Base-by-base conservation (phyloP, 495 filamentous ascomycete genomes). In the Acidiella bohemica region DNA sequence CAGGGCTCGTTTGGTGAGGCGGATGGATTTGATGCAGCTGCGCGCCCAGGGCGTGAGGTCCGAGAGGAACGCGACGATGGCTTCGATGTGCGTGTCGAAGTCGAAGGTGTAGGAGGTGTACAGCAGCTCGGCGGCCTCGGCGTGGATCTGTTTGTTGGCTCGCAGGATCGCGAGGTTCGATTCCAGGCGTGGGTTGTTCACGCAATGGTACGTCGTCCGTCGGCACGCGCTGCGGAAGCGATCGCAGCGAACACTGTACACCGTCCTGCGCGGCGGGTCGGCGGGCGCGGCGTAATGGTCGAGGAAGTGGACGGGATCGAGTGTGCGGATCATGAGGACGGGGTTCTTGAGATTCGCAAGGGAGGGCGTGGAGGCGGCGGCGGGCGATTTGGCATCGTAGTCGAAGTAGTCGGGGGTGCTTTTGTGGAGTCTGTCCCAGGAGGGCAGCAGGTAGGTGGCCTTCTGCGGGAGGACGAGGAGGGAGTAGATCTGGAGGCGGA, bases 31-130 rank as follows among this genome's bases (percentile, higher is more conserved):
- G 34, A 75, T 56, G 19, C 63, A 57, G 11, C 45, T 38, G 32
- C 65, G 64, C 17, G 63, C 59, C 10, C 34, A 36, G 18, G 56
- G 54, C n/a, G 66, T 66, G 13, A 72, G 60, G 51, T 74, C 71
- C 11, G 54, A 57, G 39, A 73, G 60, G 54, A 75, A 75, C 6
- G 70, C 67, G n/a, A 64, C 55, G 10, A 71, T 59, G 28, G 70
- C 63, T 49, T 72, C 72, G 47, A 75, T 54, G 49, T 70, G 55
- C 39, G 55, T 55, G 20, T 60, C 63, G 52, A 76, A 74, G 44
- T 63, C 59, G 53, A 76, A 72, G 2, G 54, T 57, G 46, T 70
- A 65, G n/a, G 47, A 44, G 11, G 53, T 54, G 51, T 76, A 76
- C 19, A 76, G 55, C 0, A 69, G n/a, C 17, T 60, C 50, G 18